Conservation (phyloP, 2,329 filamentous ascomycete genomes). For the Fusarium sp. region DNA sequence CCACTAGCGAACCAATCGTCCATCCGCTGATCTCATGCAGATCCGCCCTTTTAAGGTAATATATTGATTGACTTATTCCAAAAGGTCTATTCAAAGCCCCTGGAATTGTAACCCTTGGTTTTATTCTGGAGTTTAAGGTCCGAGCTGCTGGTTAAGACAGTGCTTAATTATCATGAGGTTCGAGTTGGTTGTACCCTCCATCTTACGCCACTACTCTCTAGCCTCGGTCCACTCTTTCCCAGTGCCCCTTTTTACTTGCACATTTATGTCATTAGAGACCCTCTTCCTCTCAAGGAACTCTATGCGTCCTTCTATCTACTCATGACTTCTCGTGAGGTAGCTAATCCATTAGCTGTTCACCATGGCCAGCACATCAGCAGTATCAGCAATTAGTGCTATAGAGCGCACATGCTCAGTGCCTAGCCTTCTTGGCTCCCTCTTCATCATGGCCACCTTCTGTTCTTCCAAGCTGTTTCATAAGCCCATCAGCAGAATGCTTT, state of each 20-base stretch:
- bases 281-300: not conserved
- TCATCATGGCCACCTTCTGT: constrained; percentile 14
- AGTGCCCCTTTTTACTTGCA: constrained; percentile 10
- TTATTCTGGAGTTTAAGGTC: no score
- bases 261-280: not conserved
- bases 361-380: constrained; percentile 7
- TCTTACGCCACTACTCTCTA: not conserved
- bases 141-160: no score
- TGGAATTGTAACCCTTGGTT: no score
- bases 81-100: no score
- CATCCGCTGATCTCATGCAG: constrained; percentile 5
- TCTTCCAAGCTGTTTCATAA: constrained; percentile 22
- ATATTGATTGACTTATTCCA: no score
- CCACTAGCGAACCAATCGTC: not conserved
- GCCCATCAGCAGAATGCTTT: constrained; percentile 22
- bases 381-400: constrained; percentile 10
- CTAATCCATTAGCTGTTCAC: not conserved
- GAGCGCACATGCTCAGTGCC: constrained; percentile 23
- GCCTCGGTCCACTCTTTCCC: not conserved
- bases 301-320: not conserved
- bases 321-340: not conserved
- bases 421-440: constrained; percentile 17
- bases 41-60: not conserved
- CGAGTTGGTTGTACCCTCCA: no score
- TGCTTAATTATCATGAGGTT: no score